These are phyloP conservation scores for Pseudopithomyces chartarum DNA, from an alignment of 2,329 filamentous ascomycete species.

Conservation along the genomic window DNA sequence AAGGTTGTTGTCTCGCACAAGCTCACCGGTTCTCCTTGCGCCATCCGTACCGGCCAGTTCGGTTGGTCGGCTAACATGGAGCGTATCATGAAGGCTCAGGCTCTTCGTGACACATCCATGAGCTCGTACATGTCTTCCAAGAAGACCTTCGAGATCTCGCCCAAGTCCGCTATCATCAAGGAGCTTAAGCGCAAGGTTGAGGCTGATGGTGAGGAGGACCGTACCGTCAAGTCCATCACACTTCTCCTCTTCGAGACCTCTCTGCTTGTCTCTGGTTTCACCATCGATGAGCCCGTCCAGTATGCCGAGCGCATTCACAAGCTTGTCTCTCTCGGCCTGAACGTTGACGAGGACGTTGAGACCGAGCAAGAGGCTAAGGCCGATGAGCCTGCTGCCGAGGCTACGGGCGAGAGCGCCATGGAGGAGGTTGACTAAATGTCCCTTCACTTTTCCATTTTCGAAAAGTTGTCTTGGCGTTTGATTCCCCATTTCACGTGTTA, in stretches of 20 bases:
- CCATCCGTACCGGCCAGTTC: constrained; percentile 99
- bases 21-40: constrained; percentile 90
- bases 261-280: constrained; percentile 97
- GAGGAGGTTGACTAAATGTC: constrained; percentile 93
- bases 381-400: constrained; percentile 65
- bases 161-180: constrained; percentile 95
- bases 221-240: constrained; percentile 98
- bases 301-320: constrained; percentile 99
- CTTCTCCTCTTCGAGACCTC: constrained; percentile 99
- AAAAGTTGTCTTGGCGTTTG: constrained; percentile 46
- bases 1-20: constrained; percentile 99
- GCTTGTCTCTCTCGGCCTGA: constrained; percentile 95
- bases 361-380: constrained; percentile 62
- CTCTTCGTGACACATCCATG: constrained; percentile 99
- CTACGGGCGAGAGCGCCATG: constrained; percentile 90
- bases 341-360: constrained; percentile 94
- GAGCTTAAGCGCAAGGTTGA: constrained; percentile 99
- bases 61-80: constrained; percentile 99
- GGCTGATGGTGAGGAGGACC: constrained; percentile 95
- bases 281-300: constrained; percentile 96
- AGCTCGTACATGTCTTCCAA: constrained; percentile 99
- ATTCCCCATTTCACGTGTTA: constrained; percentile 46
- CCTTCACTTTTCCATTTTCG: constrained; percentile 32
- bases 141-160: constrained; percentile 99
- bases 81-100: constrained; percentile 99